Percentiles rank a stretch among this genome's conserved stretches.
Evolutionary conservation across 306 rosid species (phyloP).

Genomic region (Myrica gale): DNA sequence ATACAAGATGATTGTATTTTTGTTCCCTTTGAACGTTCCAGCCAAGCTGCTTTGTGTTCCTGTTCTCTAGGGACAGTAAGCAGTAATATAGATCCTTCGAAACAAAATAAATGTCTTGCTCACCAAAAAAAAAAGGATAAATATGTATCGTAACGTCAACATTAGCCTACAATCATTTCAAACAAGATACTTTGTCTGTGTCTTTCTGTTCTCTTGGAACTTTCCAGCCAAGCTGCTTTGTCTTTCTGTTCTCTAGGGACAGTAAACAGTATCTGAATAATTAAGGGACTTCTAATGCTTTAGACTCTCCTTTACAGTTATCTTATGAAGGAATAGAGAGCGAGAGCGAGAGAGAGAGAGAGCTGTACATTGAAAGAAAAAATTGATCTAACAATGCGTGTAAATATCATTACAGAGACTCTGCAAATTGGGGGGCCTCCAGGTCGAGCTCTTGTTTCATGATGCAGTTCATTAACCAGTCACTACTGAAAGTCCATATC

Average conservation of each 20-base stretch:
- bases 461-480: constrained; percentile 87
- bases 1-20: background rate
- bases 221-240: background rate
- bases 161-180: background rate
- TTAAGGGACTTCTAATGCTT: background rate
- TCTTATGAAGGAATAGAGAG: background rate
- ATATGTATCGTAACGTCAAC: background rate
- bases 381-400: background rate
- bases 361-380: background rate
- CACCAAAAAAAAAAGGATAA: too few relatives aligned
- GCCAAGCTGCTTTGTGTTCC: background rate
- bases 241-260: background rate
- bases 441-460: constrained; percentile 86
- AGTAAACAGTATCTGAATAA: background rate
- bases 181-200: background rate
- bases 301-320: background rate
- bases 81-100: background rate
- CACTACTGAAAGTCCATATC: constrained; percentile 64
- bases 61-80: background rate
- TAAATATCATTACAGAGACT: constrained; percentile 47
- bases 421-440: constrained; percentile 75
- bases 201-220: background rate
- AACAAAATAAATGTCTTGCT: too few relatives aligned
- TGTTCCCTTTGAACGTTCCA: background rate
- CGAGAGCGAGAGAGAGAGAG: background rate